These are phyloP conservation scores for Craspedostauros australis DNA, from an alignment of 108 stramenopile genomes.

Conservation along the genomic window DNA sequence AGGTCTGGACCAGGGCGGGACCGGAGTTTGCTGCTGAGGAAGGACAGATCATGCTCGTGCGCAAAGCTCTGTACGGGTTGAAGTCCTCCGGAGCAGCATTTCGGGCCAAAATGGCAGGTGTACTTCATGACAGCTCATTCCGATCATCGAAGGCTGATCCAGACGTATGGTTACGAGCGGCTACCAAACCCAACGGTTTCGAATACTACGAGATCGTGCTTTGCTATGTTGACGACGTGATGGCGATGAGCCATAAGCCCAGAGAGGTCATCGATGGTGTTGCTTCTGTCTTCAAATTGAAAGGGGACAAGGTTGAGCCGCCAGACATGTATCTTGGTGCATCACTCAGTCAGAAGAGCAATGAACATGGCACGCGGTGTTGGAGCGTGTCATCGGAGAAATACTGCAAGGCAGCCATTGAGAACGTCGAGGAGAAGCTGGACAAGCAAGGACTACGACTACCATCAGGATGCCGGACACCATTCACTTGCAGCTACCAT, in stretches of 20 bases:
- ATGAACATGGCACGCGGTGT: neutral
- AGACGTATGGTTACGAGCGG: conserved; percentile 26
- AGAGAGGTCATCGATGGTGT: conserved; percentile 1
- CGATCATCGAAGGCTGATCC: conserved; percentile 18
- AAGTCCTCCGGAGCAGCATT: conserved; percentile 12
- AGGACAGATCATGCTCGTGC: conserved; percentile 2
- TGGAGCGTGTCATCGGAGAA: conserved; percentile 20
- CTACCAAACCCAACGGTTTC: conserved; percentile 3
- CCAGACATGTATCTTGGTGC: conserved; percentile 18
- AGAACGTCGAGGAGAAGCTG: neutral
- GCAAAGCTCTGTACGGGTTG: conserved; percentile 20
- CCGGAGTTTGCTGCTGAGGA: conserved; percentile 22
- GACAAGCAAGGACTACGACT: neutral
- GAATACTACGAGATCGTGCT: conserved; percentile 23
- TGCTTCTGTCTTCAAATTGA: conserved; percentile 5
- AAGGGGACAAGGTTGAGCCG: neutral
- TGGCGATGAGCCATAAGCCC: conserved; percentile 4
- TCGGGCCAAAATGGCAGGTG: conserved; percentile 1
- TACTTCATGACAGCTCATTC: conserved; percentile 32
- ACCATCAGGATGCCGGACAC: conserved; percentile 1
- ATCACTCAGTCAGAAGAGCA: conserved; percentile 4
- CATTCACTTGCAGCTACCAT: conserved; percentile 7
- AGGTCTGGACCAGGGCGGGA: conserved; percentile 19
- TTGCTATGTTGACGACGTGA: conserved; percentile 26
- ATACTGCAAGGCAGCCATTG: conserved; percentile 3